phyloP scores from a whole-genome alignment of 352 stramenopile species.

The Porosira glacialis region DNA sequence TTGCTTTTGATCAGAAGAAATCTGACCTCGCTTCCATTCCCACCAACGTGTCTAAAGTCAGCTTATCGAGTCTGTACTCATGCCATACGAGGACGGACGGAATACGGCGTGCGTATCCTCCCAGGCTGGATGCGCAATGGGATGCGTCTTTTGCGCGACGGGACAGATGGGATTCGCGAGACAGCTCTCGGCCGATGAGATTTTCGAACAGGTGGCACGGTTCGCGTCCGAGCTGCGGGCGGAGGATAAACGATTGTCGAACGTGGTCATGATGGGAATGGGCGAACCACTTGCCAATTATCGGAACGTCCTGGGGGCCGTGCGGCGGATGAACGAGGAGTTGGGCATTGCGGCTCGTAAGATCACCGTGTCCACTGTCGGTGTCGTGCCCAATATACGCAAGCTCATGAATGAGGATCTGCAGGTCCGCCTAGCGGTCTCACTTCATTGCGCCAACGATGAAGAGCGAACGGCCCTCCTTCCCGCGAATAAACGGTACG shows the following conservation, averaged over 20 bases:
- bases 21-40: too few species aligned
- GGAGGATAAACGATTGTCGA: slow-evolving; percentile 67
- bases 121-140: slow-evolving; percentile 85
- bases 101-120: slow-evolving; percentile 81
- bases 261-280: slow-evolving; percentile 88
- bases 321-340: slow-evolving; percentile 81
- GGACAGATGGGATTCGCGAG: slow-evolving; percentile 83
- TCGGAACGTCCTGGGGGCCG: slow-evolving; percentile 80
- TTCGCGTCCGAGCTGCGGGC: slow-evolving; percentile 78
- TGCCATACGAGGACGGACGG: slow-evolving; percentile 84
- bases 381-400: slow-evolving; percentile 77
- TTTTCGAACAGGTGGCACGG: slow-evolving; percentile 83
- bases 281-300: slow-evolving; percentile 82
- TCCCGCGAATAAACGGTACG: slow-evolving; percentile 83
- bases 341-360: slow-evolving; percentile 83
- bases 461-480: slow-evolving; percentile 78
- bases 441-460: slow-evolving; percentile 82
- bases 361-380: slow-evolving; percentile 85
- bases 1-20: too few species aligned
- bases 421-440: slow-evolving; percentile 82
- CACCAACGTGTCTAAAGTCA: too few species aligned
- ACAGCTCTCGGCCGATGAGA: slow-evolving; percentile 82
- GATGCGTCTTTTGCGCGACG: slow-evolving; percentile 79
- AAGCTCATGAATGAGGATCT: slow-evolving; percentile 64
- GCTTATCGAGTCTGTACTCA: slow-evolving; percentile 85